phyloP scores from a whole-genome alignment of 2,329 filamentous ascomycete species.

The Scedosporium minutisporum region DNA sequence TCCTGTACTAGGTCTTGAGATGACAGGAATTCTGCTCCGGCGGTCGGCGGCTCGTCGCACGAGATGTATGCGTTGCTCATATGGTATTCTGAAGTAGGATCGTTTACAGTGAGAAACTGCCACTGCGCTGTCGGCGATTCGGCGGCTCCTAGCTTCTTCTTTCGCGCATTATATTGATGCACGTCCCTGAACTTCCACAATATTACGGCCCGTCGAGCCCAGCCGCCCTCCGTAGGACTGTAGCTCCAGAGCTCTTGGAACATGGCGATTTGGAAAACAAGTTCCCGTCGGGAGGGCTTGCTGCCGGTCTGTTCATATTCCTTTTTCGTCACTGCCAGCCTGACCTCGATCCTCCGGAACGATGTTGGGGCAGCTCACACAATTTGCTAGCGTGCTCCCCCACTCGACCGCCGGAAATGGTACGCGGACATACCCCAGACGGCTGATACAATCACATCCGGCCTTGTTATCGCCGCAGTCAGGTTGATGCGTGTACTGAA shows the following conservation, averaged over 20 bases:
- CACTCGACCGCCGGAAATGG: slow-evolving; percentile 49
- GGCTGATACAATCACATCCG: slow-evolving; percentile 41
- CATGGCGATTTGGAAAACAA: slow-evolving; percentile 54
- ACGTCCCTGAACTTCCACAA: slow-evolving; percentile 52
- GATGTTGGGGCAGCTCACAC: slow-evolving; percentile 40
- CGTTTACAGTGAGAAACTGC: slow-evolving; percentile 52
- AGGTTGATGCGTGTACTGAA: slow-evolving; percentile 36
- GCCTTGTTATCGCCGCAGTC: slow-evolving; percentile 37
- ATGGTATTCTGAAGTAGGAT: slow-evolving; percentile 49
- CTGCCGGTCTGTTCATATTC: not conserved
- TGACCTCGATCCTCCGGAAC: slow-evolving; percentile 25
- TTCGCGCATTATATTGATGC: slow-evolving; percentile 27
- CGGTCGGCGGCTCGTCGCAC: not conserved
- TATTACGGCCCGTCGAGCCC: slow-evolving; percentile 49
- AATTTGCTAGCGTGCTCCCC: slow-evolving; percentile 48
- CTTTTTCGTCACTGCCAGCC: slow-evolving; percentile 15
- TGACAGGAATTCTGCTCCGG: not conserved
- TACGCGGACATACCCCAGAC: slow-evolving; percentile 39
- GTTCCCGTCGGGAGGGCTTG: slow-evolving; percentile 23
- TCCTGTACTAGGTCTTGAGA: slow-evolving; percentile 11
- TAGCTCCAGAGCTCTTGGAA: slow-evolving; percentile 55
- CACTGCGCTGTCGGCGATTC: slow-evolving; percentile 23
- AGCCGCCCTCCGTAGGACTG: slow-evolving; percentile 22
- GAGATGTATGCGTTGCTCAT: slow-evolving; percentile 32
- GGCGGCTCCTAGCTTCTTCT: slow-evolving; percentile 5